Percentiles rank a stretch among this genome's conserved stretches.
Evolutionary conservation across 2,329 filamentous ascomycete species (phyloP).

Genomic region (Paecilomyces dactylethromorphus): DNA sequence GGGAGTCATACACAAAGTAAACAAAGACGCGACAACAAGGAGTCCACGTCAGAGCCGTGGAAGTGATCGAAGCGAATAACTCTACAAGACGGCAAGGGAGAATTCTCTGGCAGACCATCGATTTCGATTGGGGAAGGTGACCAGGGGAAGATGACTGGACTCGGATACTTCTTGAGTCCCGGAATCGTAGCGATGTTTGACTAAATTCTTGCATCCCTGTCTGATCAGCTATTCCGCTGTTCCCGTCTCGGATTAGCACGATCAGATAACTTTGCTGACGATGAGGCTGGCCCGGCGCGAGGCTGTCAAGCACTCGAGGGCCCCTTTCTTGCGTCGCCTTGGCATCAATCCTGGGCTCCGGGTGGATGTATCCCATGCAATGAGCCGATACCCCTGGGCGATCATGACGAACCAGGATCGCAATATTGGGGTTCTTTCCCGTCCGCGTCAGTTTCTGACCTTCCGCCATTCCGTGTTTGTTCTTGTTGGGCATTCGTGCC

Average conservation of each 20-base stretch:
- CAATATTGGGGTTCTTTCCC: background rate
- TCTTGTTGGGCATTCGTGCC: background rate
- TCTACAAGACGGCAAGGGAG: background rate
- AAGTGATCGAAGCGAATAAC: background rate
- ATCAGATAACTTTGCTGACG: background rate
- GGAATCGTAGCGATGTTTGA: background rate
- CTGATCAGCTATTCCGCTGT: background rate
- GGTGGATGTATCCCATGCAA: background rate
- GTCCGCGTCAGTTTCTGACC: background rate
- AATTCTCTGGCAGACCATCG: background rate
- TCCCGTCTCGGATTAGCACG: background rate
- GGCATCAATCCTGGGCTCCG: background rate
- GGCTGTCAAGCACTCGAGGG: background rate
- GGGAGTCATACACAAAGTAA: background rate
- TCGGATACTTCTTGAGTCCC: background rate
- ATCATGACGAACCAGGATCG: background rate
- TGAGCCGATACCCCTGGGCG: background rate
- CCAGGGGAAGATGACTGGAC: background rate
- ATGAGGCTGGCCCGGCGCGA: background rate
- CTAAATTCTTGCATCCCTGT: background rate
- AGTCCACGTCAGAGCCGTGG: background rate
- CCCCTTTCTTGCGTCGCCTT: background rate
- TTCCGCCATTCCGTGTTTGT: background rate
- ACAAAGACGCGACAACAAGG: background rate
- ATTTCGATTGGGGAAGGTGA: background rate